Evolutionary conservation across 2,329 filamentous ascomycete genomes (phyloP).

Genomic region (Aspergillus pseudoterreus): DNA sequence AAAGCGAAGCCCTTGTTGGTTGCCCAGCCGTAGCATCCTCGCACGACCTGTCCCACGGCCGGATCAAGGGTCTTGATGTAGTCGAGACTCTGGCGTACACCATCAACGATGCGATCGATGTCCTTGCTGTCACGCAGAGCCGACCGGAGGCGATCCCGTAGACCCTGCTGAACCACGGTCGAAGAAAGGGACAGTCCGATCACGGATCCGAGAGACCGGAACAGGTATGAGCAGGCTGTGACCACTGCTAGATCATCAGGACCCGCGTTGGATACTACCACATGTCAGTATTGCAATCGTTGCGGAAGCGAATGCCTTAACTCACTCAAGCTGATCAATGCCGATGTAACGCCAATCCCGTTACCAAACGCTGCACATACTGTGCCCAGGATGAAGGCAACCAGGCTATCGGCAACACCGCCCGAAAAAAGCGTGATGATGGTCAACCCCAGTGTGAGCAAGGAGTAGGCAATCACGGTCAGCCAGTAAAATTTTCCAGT

Average conservation of each 20-base stretch:
- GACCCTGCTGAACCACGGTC: slow-evolving; percentile 66
- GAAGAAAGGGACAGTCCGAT: slow-evolving; percentile 67
- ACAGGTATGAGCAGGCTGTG: slow-evolving; percentile 76
- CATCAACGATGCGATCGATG: slow-evolving; percentile 63
- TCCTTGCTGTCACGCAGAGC: slow-evolving; percentile 56
- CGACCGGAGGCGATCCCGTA: slow-evolving; percentile 55
- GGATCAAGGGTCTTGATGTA: slow-evolving; percentile 65
- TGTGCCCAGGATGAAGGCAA: slow-evolving; percentile 56
- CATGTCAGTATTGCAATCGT: slow-evolving; percentile 2
- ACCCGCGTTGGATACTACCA: slow-evolving; percentile 63
- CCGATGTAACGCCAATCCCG: slow-evolving; percentile 64
- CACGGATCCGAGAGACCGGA: slow-evolving; percentile 67
- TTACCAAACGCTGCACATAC: slow-evolving; percentile 52
- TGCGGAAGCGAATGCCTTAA: slow-evolving; percentile 7
- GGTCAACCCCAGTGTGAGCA: slow-evolving; percentile 53
- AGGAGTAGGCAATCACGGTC: slow-evolving; percentile 55
- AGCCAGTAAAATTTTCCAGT: slow-evolving; percentile 70
- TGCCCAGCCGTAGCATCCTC: slow-evolving; percentile 61
- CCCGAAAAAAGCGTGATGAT: slow-evolving; percentile 58
- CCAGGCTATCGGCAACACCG: slow-evolving; percentile 45
- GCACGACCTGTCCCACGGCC: slow-evolving; percentile 56
- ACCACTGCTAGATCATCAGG: slow-evolving; percentile 68
- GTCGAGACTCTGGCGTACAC: slow-evolving; percentile 66
- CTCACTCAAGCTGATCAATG: slow-evolving; percentile 63
- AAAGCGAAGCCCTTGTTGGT: slow-evolving; percentile 51